Evolutionary conservation across 306 rosid genomes (phyloP).

Genomic region (Carpinus fangiana): DNA sequence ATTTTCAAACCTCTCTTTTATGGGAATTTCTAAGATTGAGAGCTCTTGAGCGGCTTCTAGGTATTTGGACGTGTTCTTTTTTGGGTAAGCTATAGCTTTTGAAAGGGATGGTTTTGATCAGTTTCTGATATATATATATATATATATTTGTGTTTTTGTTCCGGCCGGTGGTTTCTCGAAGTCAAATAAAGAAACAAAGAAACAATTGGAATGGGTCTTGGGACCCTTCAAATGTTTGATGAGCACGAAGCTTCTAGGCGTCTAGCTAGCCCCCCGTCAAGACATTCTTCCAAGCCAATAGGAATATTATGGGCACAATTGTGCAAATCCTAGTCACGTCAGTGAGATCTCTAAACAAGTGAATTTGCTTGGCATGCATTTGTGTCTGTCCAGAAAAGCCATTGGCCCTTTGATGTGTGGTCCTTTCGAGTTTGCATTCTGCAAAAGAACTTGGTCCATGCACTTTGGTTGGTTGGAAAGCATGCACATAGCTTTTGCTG

Average conservation of each 20-base stretch:
- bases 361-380: constrained; percentile 22
- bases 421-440: constrained; percentile 5
- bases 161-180: background rate
- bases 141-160: background rate
- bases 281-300: background rate
- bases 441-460: constrained; percentile 10
- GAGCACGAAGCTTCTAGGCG: background rate
- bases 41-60: no score
- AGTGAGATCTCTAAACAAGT: constrained; percentile 24
- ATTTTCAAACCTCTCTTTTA: no score
- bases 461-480: constrained; percentile 31
- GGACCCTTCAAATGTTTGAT: background rate
- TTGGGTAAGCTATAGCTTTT: no score
- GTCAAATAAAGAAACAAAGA: background rate
- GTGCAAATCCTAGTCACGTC: constrained; percentile 37
- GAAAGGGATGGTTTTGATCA: no score
- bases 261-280: background rate
- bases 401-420: constrained; percentile 15
- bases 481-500: constrained; percentile 7
- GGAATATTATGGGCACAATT: background rate
- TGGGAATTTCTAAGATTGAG: no score
- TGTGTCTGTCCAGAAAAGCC: constrained; percentile 30
- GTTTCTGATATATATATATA: background rate
- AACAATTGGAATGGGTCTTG: background rate
- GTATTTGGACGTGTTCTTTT: no score